A percentile compares a stretch with the other conserved stretches of the same genome.
These are phyloP conservation scores for Alternaria sp. DNA, from an alignment of 2,329 filamentous ascomycete genomes.

Conservation along the genomic window DNA sequence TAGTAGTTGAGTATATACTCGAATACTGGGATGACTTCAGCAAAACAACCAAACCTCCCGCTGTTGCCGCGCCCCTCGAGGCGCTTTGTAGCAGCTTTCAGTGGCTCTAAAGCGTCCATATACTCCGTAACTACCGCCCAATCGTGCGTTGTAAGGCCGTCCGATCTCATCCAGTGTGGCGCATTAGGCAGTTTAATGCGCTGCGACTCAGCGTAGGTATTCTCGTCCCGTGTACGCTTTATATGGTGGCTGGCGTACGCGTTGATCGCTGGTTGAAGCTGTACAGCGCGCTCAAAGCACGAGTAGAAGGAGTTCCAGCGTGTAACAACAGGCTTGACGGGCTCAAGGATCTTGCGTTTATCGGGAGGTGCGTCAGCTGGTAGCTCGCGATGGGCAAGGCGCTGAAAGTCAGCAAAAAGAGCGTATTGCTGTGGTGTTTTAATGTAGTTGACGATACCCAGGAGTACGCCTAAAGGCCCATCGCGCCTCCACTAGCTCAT, in stretches of 20 bases:
- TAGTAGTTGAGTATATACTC: background rate
- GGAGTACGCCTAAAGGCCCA: constrained; percentile 6
- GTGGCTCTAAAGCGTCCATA: constrained; percentile 3
- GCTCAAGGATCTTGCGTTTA: background rate
- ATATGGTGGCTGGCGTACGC: background rate
- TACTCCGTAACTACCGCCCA: constrained; percentile 10
- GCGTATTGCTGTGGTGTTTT: constrained; percentile 13
- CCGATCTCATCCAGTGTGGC: background rate
- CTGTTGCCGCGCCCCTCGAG: constrained; percentile 6
- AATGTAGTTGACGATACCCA: constrained; percentile 11
- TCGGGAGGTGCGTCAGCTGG: background rate
- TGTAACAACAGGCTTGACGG: background rate
- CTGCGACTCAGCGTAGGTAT: background rate
- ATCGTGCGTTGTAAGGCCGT: constrained; percentile 4
- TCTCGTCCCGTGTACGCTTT: background rate
- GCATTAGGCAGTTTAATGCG: background rate
- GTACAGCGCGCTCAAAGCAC: background rate
- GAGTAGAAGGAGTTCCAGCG: background rate
- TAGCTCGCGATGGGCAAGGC: background rate
- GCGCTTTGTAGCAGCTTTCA: constrained; percentile 6
- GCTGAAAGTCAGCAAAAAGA: constrained; percentile 2
- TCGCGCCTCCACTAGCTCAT: background rate
- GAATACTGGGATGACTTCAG: constrained; percentile 9
- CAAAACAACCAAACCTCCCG: background rate
- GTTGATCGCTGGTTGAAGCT: background rate